Percentiles rank a stretch among this genome's conserved stretches.
phyloP scores from a whole-genome alignment of 164 flowering plant genomes.

The Aristolochia californica region DNA sequence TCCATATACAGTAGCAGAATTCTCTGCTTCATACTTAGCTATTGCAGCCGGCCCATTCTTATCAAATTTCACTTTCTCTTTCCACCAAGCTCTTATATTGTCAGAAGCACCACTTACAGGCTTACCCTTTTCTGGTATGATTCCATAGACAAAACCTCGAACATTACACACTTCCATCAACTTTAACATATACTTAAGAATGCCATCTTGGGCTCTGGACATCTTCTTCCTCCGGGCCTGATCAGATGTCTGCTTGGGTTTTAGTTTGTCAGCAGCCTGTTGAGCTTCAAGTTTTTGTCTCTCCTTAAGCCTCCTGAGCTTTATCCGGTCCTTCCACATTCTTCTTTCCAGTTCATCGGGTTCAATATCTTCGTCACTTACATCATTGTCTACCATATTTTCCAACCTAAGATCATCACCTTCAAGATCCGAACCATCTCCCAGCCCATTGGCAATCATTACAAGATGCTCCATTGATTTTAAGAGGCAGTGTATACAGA shows the following conservation, averaged over 20 bases:
- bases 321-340: constrained; percentile 38
- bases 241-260: constrained; percentile 17
- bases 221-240: constrained; percentile 33
- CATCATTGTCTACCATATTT: constrained; percentile 25
- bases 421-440: constrained; percentile 23
- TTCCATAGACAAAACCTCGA: constrained; percentile 65
- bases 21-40: constrained; percentile 33
- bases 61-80: constrained; percentile 59
- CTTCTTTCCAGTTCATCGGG: constrained; percentile 29
- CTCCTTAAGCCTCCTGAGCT: constrained; percentile 28
- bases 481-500: no score
- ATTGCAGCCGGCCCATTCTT: constrained; percentile 62
- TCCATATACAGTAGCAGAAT: constrained; percentile 10
- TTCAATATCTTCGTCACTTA: constrained; percentile 41
- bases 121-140: constrained; percentile 64
- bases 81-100: constrained; percentile 64
- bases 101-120: constrained; percentile 71
- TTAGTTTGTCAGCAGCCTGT: constrained; percentile 16
- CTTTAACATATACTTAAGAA: constrained; percentile 54
- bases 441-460: constrained; percentile 11
- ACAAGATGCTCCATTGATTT: constrained; percentile 12
- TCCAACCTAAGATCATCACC: constrained; percentile 20
- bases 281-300: constrained; percentile 20
- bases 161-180: constrained; percentile 64
- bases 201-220: constrained; percentile 63